Base-by-base conservation (phyloP, 345 rosid genomes). In the Carallia pectinifolia region DNA sequence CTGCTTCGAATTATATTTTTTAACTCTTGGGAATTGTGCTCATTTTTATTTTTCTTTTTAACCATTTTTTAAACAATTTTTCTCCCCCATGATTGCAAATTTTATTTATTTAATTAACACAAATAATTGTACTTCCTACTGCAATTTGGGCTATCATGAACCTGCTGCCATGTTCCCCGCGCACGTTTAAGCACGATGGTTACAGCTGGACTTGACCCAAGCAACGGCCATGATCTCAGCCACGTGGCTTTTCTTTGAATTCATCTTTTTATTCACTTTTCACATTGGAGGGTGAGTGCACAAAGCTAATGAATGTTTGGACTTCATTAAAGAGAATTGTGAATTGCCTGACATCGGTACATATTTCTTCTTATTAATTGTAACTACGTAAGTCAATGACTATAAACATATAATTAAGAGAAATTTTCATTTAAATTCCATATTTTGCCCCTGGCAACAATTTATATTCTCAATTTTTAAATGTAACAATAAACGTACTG, bases 111-210 rank as follows among this genome's bases (percentile, higher is more conserved):
- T 52, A 69, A 47, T 71, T 31, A 71, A 36, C 29, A 39, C 69
- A 58, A 75, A 58, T 67, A 38, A 66, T 72, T 66, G 53, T 61
- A 10, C 31, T 62, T 76, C 70, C 62, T 76, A 61, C 69, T 56
- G 29, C 76, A 53, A 34, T 62, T 71, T 69, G 65, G 56, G 77
- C 73, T 68, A 76, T 70, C 84, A 79, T 73, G 23, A 37, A 69
- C 71, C 74, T 68, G 70, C 70, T 74, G 67, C 71, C 65, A 76
- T 81, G 83, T 85, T 83, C 79, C 74, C 58, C 9, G 6, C 71
- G 87, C 89, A 85, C 90, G 89, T 84, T 88, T 73, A 65, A 64
- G 87, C 93, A 86, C 80, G 89, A 88, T 71, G 82, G 36, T 74
- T 80, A 80, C 93, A 88, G 88, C 87, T 86, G 86, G 81, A 67